These are phyloP conservation scores for Cryptosporidium felis DNA, from an alignment of 169 alveolate genomes.

Conservation along the genomic window DNA sequence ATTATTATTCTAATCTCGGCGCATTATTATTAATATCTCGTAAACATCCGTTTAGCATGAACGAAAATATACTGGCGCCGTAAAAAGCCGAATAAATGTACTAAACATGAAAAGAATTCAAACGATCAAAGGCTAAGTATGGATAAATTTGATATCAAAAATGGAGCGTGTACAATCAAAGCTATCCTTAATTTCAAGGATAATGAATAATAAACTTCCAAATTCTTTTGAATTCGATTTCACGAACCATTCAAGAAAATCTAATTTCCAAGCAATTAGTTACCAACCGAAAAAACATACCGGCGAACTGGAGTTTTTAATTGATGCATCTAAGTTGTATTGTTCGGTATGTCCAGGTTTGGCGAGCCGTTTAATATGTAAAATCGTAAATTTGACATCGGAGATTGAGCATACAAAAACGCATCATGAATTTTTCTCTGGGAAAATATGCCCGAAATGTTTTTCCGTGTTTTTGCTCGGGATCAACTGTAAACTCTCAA, in stretches of 20 bases:
- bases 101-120: too few relatives aligned
- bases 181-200: slow-evolving; percentile 16
- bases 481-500: not conserved
- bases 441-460: slow-evolving; percentile 43
- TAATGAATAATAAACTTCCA: not conserved
- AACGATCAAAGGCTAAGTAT: too few relatives aligned
- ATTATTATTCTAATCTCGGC: too few relatives aligned
- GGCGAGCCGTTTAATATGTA: slow-evolving; percentile 25
- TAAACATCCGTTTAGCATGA: too few relatives aligned
- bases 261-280: not conserved
- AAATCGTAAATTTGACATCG: slow-evolving; percentile 12
- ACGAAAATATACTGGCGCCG: too few relatives aligned
- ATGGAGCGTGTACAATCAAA: slow-evolving; percentile 30
- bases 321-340: slow-evolving; percentile 11
- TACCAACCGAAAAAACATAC: not conserved
- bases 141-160: too few relatives aligned
- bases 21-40: too few relatives aligned
- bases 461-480: slow-evolving; percentile 27
- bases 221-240: not conserved
- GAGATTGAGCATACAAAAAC: slow-evolving; percentile 32
- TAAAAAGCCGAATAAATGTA: too few relatives aligned
- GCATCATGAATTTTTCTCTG: slow-evolving; percentile 17
- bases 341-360: slow-evolving; percentile 2
- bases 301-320: slow-evolving; percentile 10
- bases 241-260: not conserved